These are phyloP conservation scores for Pythium phragmitis DNA, from an alignment of 352 stramenopile genomes.

Conservation along the genomic window DNA sequence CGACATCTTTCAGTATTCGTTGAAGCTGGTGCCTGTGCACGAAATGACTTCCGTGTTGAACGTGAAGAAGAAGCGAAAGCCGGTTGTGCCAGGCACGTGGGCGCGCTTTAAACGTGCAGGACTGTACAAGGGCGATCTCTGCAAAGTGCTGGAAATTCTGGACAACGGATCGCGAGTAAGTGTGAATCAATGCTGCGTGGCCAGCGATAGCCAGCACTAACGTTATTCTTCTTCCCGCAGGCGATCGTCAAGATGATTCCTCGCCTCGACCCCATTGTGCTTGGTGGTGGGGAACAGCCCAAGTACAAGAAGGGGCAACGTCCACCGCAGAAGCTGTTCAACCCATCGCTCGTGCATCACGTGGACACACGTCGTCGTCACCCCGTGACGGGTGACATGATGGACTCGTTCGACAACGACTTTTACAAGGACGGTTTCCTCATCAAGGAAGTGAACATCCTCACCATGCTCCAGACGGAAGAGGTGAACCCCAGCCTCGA, in stretches of 20 bases:
- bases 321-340: conserved; percentile 85
- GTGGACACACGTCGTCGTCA: conserved; percentile 64
- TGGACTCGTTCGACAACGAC: conserved; percentile 88
- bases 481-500: conserved; percentile 86
- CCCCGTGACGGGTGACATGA: conserved; percentile 76
- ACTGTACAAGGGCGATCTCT: conserved; percentile 86
- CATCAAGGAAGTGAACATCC: conserved; percentile 87
- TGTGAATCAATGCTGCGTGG: neutral
- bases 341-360: conserved; percentile 62
- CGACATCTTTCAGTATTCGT: conserved; percentile 85
- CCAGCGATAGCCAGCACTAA: neutral
- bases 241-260: conserved; percentile 87
- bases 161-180: conserved; percentile 78
- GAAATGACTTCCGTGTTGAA: conserved; percentile 90
- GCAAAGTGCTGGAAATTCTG: conserved; percentile 86
- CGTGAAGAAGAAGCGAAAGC: conserved; percentile 83
- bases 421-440: conserved; percentile 88
- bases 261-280: conserved; percentile 71
- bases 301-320: conserved; percentile 91
- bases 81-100: conserved; percentile 74
- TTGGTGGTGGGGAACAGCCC: conserved; percentile 69
- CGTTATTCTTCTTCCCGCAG: conserved; percentile 23
- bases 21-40: conserved; percentile 88
- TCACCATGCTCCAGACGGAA: conserved; percentile 82
- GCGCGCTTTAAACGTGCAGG: conserved; percentile 84